Percentiles rank a stretch among this genome's conserved stretches.
Conservation (phyloP, 2,329 filamentous ascomycete genomes). For the Pseudogymnoascus sp. region DNA sequence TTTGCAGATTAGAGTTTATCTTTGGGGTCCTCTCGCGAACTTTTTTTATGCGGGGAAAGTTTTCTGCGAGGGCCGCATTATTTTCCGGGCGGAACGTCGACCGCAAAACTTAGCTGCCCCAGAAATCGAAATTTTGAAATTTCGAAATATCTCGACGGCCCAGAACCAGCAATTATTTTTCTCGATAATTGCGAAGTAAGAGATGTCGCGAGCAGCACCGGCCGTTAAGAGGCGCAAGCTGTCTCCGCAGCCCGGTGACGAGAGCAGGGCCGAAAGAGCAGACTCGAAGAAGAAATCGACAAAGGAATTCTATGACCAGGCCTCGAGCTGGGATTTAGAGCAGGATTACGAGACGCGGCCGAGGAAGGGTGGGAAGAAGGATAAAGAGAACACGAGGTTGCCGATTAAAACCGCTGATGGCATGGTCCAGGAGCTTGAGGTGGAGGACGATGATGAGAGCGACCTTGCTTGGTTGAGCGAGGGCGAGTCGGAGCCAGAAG, state of each 20-base stretch:
- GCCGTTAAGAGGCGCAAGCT: conserved; percentile 49
- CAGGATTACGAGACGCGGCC: conserved; percentile 79
- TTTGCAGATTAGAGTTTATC: conserved; percentile 7
- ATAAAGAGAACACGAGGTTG: conserved; percentile 60
- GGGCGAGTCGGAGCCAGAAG: conserved; percentile 38
- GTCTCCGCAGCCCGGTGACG: conserved; percentile 42
- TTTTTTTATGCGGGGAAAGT: conserved; percentile 20
- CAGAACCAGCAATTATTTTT: neutral
- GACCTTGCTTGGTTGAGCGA: conserved; percentile 56
- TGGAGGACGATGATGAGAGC: conserved; percentile 45
- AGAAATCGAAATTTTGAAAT: conserved; percentile 10
- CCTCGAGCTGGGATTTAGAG: conserved; percentile 81
- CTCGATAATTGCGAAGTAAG: neutral
- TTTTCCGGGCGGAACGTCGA: conserved; percentile 12
- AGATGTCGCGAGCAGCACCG: conserved; percentile 26
- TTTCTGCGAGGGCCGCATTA: conserved; percentile 19
- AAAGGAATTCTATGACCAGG: conserved; percentile 56
- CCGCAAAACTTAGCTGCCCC: conserved; percentile 15
- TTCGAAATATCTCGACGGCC: neutral
- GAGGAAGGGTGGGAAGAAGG: conserved; percentile 66
- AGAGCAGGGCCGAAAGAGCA: conserved; percentile 18
- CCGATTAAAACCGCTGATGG: conserved; percentile 85
- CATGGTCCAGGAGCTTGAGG: conserved; percentile 51
- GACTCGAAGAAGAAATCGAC: conserved; percentile 9
- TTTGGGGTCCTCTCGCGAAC: neutral